Evolutionary conservation across 805 yeast species (phyloP).

Genomic region (Candida odintsovae): DNA sequence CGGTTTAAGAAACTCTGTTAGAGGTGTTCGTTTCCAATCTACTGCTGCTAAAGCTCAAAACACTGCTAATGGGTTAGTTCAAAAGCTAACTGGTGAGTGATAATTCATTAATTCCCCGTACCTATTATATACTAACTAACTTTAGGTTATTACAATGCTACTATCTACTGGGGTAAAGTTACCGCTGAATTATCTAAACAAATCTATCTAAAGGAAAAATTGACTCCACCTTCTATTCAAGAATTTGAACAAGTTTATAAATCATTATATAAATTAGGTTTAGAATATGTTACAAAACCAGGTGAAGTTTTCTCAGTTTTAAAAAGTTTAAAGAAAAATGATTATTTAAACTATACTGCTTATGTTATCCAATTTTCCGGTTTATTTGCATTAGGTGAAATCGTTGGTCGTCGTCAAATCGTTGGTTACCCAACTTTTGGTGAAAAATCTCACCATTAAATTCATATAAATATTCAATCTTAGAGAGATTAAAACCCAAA

Average conservation of each 20-base stretch:
- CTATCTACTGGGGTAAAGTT: constrained; percentile 75
- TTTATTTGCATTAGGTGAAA: constrained; percentile 90
- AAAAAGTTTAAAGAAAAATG: constrained; percentile 46
- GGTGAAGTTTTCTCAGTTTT: constrained; percentile 44
- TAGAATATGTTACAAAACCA: constrained; percentile 52
- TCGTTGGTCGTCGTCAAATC: constrained; percentile 90
- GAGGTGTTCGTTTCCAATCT: constrained; percentile 31
- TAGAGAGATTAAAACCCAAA: neutral
- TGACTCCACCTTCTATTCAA: constrained; percentile 80
- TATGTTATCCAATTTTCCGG: constrained; percentile 83
- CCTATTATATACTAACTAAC: neutral
- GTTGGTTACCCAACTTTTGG: constrained; percentile 78
- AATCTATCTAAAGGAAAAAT: constrained; percentile 86
- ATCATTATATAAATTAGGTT: constrained; percentile 39
- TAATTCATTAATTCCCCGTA: neutral
- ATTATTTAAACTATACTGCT: constrained; percentile 61
- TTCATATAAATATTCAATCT: constrained; percentile 1
- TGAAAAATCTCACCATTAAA: constrained; percentile 28
- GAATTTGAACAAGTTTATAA: constrained; percentile 76
- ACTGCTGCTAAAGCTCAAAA: constrained; percentile 32
- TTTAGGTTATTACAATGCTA: constrained; percentile 35
- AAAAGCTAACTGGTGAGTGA: constrained; percentile 30
- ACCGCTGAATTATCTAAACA: constrained; percentile 44
- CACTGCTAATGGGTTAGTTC: constrained; percentile 28
- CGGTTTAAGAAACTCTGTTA: constrained; percentile 18